A percentile compares a stretch with the other conserved stretches of the same genome.
phyloP scores from a whole-genome alignment of 306 rosid genomes.

The Hippophae gyantsensis region DNA sequence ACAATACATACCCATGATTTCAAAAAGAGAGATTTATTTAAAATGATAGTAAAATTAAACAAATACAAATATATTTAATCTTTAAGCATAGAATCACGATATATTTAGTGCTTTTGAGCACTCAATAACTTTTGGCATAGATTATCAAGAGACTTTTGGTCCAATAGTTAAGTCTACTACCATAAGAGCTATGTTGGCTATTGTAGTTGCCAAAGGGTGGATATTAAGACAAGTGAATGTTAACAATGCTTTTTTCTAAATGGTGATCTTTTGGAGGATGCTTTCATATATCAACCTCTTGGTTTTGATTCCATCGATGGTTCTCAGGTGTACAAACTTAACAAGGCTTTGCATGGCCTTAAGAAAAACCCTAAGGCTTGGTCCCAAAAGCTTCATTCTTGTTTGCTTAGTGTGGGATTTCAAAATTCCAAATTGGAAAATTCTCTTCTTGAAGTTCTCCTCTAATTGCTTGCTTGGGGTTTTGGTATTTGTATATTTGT shows the following conservation, averaged over 20 bases:
- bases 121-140: neutral
- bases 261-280: neutral
- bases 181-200: neutral
- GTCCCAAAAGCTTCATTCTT: neutral
- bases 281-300: neutral
- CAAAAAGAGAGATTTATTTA: no score
- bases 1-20: no score
- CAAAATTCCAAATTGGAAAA: neutral
- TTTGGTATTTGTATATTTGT: neutral
- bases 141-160: neutral
- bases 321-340: neutral
- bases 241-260: neutral
- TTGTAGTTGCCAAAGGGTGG: neutral
- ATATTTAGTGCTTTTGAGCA: no score
- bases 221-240: neutral
- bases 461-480: neutral
- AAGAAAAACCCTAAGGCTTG: neutral
- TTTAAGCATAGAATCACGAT: no score
- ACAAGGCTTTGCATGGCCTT: neutral
- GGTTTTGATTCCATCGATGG: neutral
- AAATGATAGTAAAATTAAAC: no score
- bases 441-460: neutral
- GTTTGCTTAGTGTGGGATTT: neutral
- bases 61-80: no score
- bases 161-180: neutral